Conservation (phyloP, 2,329 filamentous ascomycete genomes). For the Talaromyces rugulosus region DNA sequence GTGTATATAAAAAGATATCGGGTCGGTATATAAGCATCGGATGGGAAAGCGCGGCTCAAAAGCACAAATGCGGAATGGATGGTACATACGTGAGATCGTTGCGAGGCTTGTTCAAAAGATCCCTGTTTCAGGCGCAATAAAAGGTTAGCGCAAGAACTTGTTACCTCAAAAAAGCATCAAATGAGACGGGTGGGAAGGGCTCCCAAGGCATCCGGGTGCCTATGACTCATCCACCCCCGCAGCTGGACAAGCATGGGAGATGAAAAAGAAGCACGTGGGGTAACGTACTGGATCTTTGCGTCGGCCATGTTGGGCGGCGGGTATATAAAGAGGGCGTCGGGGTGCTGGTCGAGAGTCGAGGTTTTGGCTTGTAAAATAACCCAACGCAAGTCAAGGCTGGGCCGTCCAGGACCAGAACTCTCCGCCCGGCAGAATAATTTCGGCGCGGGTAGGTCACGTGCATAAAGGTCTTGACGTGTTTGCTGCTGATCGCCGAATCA, state of each 20-base stretch:
- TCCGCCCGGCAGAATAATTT: slow-evolving; percentile 13
- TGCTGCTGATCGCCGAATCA: background rate
- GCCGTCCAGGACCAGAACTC: background rate
- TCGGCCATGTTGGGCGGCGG: slow-evolving; percentile 53
- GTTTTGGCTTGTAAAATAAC: background rate
- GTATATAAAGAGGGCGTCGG: slow-evolving; percentile 14
- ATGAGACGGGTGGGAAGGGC: slow-evolving; percentile 7
- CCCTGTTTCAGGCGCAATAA: slow-evolving; percentile 49
- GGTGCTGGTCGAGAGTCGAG: background rate
- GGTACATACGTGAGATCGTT: slow-evolving; percentile 77
- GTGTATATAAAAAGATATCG: background rate
- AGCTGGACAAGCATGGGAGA: background rate
- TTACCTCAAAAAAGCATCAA: slow-evolving; percentile 7
- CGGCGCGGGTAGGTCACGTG: slow-evolving; percentile 19
- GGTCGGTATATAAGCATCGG: background rate
- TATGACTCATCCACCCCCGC: slow-evolving; percentile 16
- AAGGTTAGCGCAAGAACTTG: slow-evolving; percentile 26
- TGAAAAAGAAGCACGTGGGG: slow-evolving; percentile 6
- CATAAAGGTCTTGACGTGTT: slow-evolving; percentile 18
- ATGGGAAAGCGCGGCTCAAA: slow-evolving; percentile 13
- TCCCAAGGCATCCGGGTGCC: background rate
- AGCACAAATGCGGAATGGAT: slow-evolving; percentile 8
- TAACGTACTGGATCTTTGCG: slow-evolving; percentile 66
- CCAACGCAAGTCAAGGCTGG: slow-evolving; percentile 6
- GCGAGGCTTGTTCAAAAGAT: slow-evolving; percentile 83